A percentile compares a stretch with the other conserved stretches of the same genome.
phyloP scores from a whole-genome alignment of 129 eudicot genomes.

The Mikania micrantha region DNA sequence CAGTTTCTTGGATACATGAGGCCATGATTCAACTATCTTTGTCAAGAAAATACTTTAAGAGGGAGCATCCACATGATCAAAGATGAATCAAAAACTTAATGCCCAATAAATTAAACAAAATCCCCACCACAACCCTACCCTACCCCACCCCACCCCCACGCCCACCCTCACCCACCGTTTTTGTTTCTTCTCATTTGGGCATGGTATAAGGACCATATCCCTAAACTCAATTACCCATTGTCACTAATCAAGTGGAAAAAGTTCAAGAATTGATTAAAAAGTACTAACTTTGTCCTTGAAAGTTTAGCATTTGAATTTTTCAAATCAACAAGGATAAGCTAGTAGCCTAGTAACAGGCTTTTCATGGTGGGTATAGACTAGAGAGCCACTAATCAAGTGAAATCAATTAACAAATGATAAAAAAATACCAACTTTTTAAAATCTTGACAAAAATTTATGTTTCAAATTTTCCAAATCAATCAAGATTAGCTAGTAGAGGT shows the following conservation, averaged over 20 bases:
- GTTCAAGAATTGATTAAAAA: neutral
- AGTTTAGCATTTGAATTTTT: neutral
- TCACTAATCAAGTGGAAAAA: constrained; percentile 20
- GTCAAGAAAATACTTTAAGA: constrained; percentile 21
- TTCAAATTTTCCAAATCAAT: no score
- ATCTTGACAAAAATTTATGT: no score
- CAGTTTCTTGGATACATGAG: constrained; percentile 27
- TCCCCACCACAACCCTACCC: no score
- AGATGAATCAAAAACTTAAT: constrained; percentile 9
- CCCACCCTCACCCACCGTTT: neutral
- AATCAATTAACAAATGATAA: no score
- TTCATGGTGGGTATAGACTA: no score
- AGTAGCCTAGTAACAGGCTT: no score
- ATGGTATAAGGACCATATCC: constrained; percentile 10
- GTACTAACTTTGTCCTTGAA: neutral
- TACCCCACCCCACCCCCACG: no score
- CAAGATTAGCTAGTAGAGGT: no score
- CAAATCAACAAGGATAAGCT: neutral
- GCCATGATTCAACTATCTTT: constrained; percentile 28
- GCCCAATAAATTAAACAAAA: constrained; percentile 15
- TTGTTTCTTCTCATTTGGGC: constrained; percentile 14
- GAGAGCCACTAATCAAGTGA: no score
- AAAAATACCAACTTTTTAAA: no score
- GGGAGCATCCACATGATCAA: constrained; percentile 27
- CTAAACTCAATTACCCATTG: constrained; percentile 20